phyloP scores from a whole-genome alignment of 2,329 filamentous ascomycete genomes.

The Dothistroma pini region DNA sequence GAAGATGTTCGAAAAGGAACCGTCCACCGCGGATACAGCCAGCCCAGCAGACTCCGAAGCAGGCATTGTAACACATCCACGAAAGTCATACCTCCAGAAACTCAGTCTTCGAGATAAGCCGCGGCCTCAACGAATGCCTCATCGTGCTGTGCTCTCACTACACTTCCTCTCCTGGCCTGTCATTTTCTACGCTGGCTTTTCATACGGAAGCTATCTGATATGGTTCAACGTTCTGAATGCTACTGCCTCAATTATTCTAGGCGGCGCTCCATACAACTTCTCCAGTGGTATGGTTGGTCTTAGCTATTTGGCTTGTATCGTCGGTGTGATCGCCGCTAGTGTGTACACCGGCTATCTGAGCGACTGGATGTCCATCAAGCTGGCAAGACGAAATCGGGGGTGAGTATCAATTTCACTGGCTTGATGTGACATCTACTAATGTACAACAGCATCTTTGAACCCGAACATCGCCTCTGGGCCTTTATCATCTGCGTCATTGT shows the following conservation, averaged over 20 bases:
- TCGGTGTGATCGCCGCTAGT: slow-evolving; percentile 36
- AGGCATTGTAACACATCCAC: slow-evolving; percentile 5
- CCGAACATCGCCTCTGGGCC: slow-evolving; percentile 40
- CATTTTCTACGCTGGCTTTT: slow-evolving; percentile 39
- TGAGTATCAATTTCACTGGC: background rate
- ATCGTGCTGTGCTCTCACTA: slow-evolving; percentile 31
- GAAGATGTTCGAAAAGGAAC: background rate
- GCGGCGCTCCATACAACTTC: slow-evolving; percentile 35
- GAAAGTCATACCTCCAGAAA: slow-evolving; percentile 23
- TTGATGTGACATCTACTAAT: background rate
- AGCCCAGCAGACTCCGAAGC: background rate
- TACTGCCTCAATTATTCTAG: slow-evolving; percentile 37
- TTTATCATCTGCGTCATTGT: slow-evolving; percentile 39
- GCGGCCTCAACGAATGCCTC: slow-evolving; percentile 32
- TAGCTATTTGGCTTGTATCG: slow-evolving; percentile 33
- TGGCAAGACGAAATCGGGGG: slow-evolving; percentile 36
- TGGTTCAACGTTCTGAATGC: slow-evolving; percentile 34
- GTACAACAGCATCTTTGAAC: slow-evolving; percentile 33
- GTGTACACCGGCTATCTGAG: slow-evolving; percentile 35
- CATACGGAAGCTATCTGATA: slow-evolving; percentile 36
- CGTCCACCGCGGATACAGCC: background rate
- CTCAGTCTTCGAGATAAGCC: slow-evolving; percentile 16
- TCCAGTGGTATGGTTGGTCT: slow-evolving; percentile 37
- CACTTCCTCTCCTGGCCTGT: slow-evolving; percentile 39
- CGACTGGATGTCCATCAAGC: slow-evolving; percentile 31